Evolutionary conservation across 352 stramenopile genomes (phyloP), one percentile per base, ranked within the genome.

Genomic region (Globisporangium okanoganense): DNA sequence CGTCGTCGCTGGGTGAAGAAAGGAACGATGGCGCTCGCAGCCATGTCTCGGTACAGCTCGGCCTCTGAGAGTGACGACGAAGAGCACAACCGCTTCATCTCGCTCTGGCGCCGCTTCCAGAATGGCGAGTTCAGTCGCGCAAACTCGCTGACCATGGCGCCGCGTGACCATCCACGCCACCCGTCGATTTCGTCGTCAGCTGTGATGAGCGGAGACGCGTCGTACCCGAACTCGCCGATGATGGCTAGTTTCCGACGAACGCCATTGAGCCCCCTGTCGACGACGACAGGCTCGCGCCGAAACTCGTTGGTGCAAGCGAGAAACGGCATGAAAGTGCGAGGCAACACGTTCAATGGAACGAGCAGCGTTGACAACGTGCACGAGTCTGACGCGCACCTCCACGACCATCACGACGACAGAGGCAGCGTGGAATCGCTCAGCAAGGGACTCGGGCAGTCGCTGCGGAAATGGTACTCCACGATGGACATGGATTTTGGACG

Each of bases 1-100:
- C 82, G 86, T 2, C 82, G 86, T 24, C 81, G 84, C 8, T 93
- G 80, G 79, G 84, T 91, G 24, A 85, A 87, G 31, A 93, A 93
- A 61, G 82, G 77, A 1, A 61, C 73, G 20, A 44, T 74, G 27
- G 71, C 73, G 3, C 50, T 66, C n/a, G 49, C 62, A 0, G 66
- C 66, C 20, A 64, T 85, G 59, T 52, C 62, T 20, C 67, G 79
- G 6, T 76, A 78, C 25, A 87, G 72, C 31, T 88, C 75, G 13
- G 76, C 80, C 18, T 85, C 71, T 48, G 71, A 89, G 22, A 90
- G 78, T 56, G 82, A 90, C 33, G 78, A 90, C 13, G 84, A 93
- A 25, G 79, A 93, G 52, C 72, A 79, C 40, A 71, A 78, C 31
- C 77, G 79, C 2, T 89, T 81, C 41, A 61, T 74, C 36, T 90